These are phyloP conservation scores for Calonectria hongkongensis DNA, from an alignment of 2,329 filamentous ascomycete species.

Conservation along the genomic window DNA sequence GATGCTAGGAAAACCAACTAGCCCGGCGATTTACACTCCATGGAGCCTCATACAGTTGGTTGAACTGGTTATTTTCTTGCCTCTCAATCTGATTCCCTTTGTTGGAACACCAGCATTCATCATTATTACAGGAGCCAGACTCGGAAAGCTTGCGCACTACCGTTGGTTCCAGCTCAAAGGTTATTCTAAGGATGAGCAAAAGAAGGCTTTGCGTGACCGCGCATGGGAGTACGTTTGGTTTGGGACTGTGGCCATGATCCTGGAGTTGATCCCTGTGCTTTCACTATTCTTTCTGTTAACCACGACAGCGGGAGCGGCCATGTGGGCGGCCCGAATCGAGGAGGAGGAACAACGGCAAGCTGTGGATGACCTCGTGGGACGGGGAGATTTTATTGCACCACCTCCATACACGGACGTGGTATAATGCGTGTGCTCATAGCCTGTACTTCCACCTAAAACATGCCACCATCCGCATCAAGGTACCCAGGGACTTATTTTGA, in stretches of 20 bases:
- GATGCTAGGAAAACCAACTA: conserved; percentile 88
- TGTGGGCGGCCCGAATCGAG: conserved; percentile 91
- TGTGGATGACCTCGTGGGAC: conserved; percentile 35
- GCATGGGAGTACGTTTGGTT: conserved; percentile 95
- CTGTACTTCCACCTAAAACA: neutral
- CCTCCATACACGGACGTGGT: conserved; percentile 56
- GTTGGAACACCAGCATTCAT: conserved; percentile 91
- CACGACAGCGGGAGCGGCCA: conserved; percentile 86
- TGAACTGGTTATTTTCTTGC: conserved; percentile 86
- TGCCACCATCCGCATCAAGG: neutral
- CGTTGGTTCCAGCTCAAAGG: conserved; percentile 90
- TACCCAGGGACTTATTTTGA: neutral
- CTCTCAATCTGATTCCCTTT: conserved; percentile 91
- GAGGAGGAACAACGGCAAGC: conserved; percentile 63
- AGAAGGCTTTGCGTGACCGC: conserved; percentile 79
- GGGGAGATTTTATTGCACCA: conserved; percentile 49
- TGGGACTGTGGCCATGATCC: conserved; percentile 86
- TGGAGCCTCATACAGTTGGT: conserved; percentile 94
- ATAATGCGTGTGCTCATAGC: neutral
- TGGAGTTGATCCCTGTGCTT: conserved; percentile 91
- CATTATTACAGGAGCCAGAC: conserved; percentile 88
- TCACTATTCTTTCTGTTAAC: conserved; percentile 97
- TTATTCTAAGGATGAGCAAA: conserved; percentile 83
- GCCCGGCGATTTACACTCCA: conserved; percentile 85
- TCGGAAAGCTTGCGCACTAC: conserved; percentile 93